These are phyloP conservation scores for Zygoascus bituminiphila DNA, from an alignment of 805 yeast genomes.

Conservation along the genomic window DNA sequence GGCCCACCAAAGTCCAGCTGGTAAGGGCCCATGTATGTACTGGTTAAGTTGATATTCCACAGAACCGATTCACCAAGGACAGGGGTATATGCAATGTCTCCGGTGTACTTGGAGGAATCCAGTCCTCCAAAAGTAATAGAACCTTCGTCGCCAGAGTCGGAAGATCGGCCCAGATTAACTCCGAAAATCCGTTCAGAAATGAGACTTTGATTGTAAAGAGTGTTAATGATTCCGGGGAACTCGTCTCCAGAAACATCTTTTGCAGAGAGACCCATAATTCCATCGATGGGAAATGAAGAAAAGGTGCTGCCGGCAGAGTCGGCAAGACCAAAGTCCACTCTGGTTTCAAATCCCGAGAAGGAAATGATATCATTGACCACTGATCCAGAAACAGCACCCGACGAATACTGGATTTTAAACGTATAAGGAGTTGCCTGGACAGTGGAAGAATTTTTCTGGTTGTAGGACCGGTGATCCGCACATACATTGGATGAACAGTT, in stretches of 20 bases:
- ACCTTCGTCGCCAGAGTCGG: slow-evolving; percentile 32
- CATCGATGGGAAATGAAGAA: slow-evolving; percentile 44
- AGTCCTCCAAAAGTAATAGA: slow-evolving; percentile 37
- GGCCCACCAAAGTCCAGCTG: slow-evolving; percentile 28
- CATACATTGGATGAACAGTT: slow-evolving; percentile 38
- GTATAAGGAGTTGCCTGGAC: slow-evolving; percentile 17
- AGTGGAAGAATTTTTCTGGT: slow-evolving; percentile 12
- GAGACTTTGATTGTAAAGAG: slow-evolving; percentile 18
- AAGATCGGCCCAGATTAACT: slow-evolving; percentile 34
- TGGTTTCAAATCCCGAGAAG: slow-evolving; percentile 31
- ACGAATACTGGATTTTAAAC: slow-evolving; percentile 45
- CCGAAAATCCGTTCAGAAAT: slow-evolving; percentile 35
- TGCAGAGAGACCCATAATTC: slow-evolving; percentile 53
- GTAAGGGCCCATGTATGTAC: slow-evolving; percentile 31
- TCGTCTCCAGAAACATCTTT: slow-evolving; percentile 31
- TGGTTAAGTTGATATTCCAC: slow-evolving; percentile 44
- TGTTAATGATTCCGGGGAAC: slow-evolving; percentile 22
- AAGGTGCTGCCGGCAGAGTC: slow-evolving; percentile 45
- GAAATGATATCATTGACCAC: slow-evolving; percentile 34
- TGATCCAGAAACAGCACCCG: slow-evolving; percentile 46
- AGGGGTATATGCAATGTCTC: slow-evolving; percentile 35
- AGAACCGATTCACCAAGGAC: slow-evolving; percentile 26
- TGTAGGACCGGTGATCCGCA: slow-evolving; percentile 8
- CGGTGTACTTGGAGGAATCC: slow-evolving; percentile 36
- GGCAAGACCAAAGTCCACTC: slow-evolving; percentile 46